A percentile compares a stretch with the other conserved stretches of the same genome.
Conservation (phyloP, 495 filamentous ascomycete genomes). For the Talaromyces trachyspermus region DNA sequence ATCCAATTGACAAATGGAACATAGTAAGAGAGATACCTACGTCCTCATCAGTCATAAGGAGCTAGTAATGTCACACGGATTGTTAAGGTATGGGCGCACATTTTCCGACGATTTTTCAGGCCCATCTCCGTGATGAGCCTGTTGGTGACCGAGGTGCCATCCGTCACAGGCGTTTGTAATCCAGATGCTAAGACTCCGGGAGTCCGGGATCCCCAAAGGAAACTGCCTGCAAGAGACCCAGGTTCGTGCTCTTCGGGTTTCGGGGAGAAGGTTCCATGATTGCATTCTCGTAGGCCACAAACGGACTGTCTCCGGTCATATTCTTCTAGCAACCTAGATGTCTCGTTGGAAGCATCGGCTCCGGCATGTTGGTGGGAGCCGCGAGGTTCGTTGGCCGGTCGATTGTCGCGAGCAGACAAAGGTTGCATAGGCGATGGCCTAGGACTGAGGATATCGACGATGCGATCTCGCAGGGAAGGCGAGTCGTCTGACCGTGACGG, state of each 20-base stretch:
- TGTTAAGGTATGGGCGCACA: slow-evolving; percentile 36
- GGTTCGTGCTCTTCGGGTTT: slow-evolving; percentile 4
- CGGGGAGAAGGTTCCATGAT: slow-evolving; percentile 77
- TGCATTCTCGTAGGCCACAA: slow-evolving; percentile 46
- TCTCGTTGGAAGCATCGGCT: slow-evolving; percentile 18
- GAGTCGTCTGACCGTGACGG: slow-evolving; percentile 4
- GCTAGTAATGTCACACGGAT: not conserved
- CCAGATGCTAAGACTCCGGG: slow-evolving; percentile 3
- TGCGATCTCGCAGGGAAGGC: slow-evolving; percentile 30
- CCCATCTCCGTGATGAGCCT: slow-evolving; percentile 55
- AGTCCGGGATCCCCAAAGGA: slow-evolving; percentile 2
- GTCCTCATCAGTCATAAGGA: slow-evolving; percentile 16
- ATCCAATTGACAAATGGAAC: slow-evolving; percentile 88
- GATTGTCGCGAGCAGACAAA: slow-evolving; percentile 6
- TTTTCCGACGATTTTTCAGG: slow-evolving; percentile 45
- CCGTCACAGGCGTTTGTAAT: slow-evolving; percentile 2
- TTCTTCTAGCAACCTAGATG: slow-evolving; percentile 31
- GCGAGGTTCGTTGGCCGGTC: slow-evolving; percentile 4
- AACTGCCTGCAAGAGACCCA: not conserved
- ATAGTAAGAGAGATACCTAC: slow-evolving; percentile 88
- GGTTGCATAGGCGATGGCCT: slow-evolving; percentile 5
- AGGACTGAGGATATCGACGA: slow-evolving; percentile 28
- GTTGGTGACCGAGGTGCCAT: slow-evolving; percentile 30
- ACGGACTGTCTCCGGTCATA: slow-evolving; percentile 28
- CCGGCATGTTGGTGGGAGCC: not conserved